phyloP scores from a whole-genome alignment of 1,284 basidiomycete genomes.

The Microbotryum lychnidis-dioicae region DNA sequence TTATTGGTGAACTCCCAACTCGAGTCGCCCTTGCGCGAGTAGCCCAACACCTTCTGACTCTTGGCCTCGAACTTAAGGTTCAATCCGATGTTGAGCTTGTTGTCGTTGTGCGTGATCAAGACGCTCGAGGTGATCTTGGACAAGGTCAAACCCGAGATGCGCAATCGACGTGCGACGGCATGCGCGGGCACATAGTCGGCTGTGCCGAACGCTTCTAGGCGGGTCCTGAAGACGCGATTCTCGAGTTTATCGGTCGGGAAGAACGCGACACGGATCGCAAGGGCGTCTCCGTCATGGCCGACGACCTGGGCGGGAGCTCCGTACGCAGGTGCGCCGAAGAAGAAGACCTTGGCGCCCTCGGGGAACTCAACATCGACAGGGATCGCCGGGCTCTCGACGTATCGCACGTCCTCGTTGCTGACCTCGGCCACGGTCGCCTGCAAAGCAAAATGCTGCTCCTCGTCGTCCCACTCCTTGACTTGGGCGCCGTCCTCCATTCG shows the following conservation, averaged over 20 bases:
- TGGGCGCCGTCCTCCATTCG: slow-evolving; percentile 80
- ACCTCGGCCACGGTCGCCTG: slow-evolving; percentile 74
- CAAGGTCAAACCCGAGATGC: slow-evolving; percentile 63
- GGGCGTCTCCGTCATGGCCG: slow-evolving; percentile 54
- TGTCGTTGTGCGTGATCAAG: slow-evolving; percentile 69
- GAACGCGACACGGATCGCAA: slow-evolving; percentile 75
- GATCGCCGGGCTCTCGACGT: slow-evolving; percentile 67
- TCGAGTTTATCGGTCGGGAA: slow-evolving; percentile 73
- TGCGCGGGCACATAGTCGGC: slow-evolving; percentile 68
- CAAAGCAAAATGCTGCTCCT: slow-evolving; percentile 74
- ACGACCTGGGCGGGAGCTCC: slow-evolving; percentile 89
- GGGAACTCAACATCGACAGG: slow-evolving; percentile 84
- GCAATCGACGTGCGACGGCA: slow-evolving; percentile 59
- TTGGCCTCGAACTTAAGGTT: slow-evolving; percentile 96
- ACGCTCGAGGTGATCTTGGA: slow-evolving; percentile 89
- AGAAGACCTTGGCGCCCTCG: slow-evolving; percentile 82
- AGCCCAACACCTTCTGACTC: slow-evolving; percentile 89
- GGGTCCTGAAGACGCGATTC: slow-evolving; percentile 62
- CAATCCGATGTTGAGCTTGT: slow-evolving; percentile 83
- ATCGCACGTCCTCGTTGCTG: slow-evolving; percentile 78
- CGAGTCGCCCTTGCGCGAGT: slow-evolving; percentile 72
- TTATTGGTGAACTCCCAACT: slow-evolving; percentile 93
- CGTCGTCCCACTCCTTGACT: slow-evolving; percentile 91
- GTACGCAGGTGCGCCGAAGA: slow-evolving; percentile 85
- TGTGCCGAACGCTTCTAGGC: slow-evolving; percentile 53